Base-by-base conservation (phyloP, 768 basidiomycete genomes). In the Mrakia hoshinonis region DNA sequence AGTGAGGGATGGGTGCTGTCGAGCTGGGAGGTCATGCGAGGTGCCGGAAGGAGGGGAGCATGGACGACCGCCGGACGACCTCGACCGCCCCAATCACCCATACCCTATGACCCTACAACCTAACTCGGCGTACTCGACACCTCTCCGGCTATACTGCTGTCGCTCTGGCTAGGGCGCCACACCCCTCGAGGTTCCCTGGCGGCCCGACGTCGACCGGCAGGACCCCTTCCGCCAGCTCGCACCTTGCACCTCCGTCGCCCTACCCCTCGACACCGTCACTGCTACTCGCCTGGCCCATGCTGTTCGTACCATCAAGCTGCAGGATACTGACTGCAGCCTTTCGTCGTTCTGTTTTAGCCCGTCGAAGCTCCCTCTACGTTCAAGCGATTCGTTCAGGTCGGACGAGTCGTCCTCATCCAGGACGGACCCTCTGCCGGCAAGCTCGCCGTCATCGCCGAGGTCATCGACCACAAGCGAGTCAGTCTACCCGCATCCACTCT, bases 381-480 rank as follows among this genome's bases (percentile, higher is more conserved):
- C 85, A 88, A 89, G 82, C 91, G 92, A 74, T 97, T 95, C 82
- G 94, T 97, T 79, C 90, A 99, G 87, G 92, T 97, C 80, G 95
- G 95, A 79, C 91, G 95, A 89, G 92, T 97, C 74, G 92, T 97
- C 80, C 92, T 98, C 83, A 85, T 98, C 83, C 90, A 89, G 81
- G 81, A 87, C 71, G 95, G 95, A 69, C 91, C 91, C 70, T 85
- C 82, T 72, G 83, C 86, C 55, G 93, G 93, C 76, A 89, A 88
- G 81, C 91, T 96, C 77, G 96, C 96, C 69, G 89, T 92, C 74
- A 94, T 99, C 80, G 88, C 87, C 64, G 93, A 98, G 82, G 94
- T 98, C 81, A 94, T 98, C 75, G 96, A 98, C 86, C 95, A 98
- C 85, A 95, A 93, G 85, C 87, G 94, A 80, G 95, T 96, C 79